Conservation (phyloP, 139 green algal species). For the Nannochloris sp. region DNA sequence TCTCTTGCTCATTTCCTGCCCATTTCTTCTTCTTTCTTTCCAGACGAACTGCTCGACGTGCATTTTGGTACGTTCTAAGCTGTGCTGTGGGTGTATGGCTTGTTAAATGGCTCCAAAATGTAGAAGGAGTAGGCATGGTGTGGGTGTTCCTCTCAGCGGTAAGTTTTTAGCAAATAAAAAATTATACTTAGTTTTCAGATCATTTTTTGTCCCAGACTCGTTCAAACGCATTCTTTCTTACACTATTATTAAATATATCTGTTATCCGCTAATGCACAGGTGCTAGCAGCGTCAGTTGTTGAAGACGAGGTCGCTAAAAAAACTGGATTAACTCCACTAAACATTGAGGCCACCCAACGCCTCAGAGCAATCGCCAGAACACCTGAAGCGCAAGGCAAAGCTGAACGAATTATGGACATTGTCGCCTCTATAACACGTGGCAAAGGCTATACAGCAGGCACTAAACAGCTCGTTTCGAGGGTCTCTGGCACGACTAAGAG, state of each 20-base stretch:
- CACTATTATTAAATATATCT: not conserved
- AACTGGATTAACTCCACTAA: slow-evolving; percentile 29
- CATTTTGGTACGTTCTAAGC: slow-evolving; percentile 29
- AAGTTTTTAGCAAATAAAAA: slow-evolving; percentile 3
- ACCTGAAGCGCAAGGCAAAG: slow-evolving; percentile 40
- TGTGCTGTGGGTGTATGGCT: slow-evolving; percentile 24
- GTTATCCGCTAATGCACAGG: not conserved
- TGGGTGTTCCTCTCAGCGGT: slow-evolving; percentile 37
- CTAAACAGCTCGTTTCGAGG: slow-evolving; percentile 25
- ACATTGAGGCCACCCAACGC: slow-evolving; percentile 12
- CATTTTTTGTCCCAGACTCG: not conserved
- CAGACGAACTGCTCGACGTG: slow-evolving; percentile 30
- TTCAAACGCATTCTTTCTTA: not conserved
- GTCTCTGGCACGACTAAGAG: slow-evolving; percentile 19
- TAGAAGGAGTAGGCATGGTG: slow-evolving; percentile 30
- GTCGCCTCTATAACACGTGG: slow-evolving; percentile 31
- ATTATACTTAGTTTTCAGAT: slow-evolving; percentile 4
- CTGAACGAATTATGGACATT: slow-evolving; percentile 36
- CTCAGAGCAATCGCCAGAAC: slow-evolving; percentile 13
- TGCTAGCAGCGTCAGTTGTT: slow-evolving; percentile 35
- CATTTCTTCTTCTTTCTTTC: not conserved
- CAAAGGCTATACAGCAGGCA: slow-evolving; percentile 32
- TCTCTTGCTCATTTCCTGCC: not conserved
- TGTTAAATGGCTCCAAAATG: slow-evolving; percentile 17
- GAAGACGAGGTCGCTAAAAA: slow-evolving; percentile 34